Evolutionary conservation across 2,329 filamentous ascomycete genomes (phyloP), one percentile per base, ranked within the genome.

Genomic region (Ceratocystis cubensis): DNA sequence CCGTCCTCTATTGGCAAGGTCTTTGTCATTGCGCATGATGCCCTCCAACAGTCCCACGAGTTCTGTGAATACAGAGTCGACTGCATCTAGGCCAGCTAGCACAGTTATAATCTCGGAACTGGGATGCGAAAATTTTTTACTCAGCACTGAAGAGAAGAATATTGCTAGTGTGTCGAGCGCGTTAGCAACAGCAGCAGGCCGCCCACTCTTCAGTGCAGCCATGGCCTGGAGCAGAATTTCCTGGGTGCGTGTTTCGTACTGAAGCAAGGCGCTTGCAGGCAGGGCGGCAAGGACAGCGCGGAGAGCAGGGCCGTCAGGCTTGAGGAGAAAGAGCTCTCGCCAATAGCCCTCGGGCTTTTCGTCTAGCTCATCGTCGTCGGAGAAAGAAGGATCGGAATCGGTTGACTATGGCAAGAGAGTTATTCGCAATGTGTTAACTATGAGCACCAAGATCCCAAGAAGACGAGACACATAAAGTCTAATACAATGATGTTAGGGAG

Each of bases 61-160:
- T 67, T 96, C 90, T 56, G 89, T 88, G 74, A 97, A 93, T 59
- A 95, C 83, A 6, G 82, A 80, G 74, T 99, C 94, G 62, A 96
- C 88, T 71, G 91, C 83, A 77, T 96, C 88, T 64, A 99, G 83
- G 5, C 94, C 94, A 3, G 92, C 90, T 62, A 99, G 82, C 44
- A 97, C 82, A 67, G 53, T 86, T 73, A 99, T 96, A 71, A 96
- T 88, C 76, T 97, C 94, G 63, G 94, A 94, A 75, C 91, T 96
- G 5, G 92, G 89, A 72, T 96, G 96, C 28, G 89, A 91, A 75
- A 96, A 99, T 75, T 88, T 91, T 77, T 97, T 99, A 67, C 84
- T 84, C 69, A 97, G 80, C 20, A 96, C 82, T 65, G 86, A 85
- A 63, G 87, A 86, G 73, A 99, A 82, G 76, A 97, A 96, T 61